Evolutionary conservation across 495 filamentous ascomycete genomes (phyloP).

Genomic region (Aspergillus coremiiformis): DNA sequence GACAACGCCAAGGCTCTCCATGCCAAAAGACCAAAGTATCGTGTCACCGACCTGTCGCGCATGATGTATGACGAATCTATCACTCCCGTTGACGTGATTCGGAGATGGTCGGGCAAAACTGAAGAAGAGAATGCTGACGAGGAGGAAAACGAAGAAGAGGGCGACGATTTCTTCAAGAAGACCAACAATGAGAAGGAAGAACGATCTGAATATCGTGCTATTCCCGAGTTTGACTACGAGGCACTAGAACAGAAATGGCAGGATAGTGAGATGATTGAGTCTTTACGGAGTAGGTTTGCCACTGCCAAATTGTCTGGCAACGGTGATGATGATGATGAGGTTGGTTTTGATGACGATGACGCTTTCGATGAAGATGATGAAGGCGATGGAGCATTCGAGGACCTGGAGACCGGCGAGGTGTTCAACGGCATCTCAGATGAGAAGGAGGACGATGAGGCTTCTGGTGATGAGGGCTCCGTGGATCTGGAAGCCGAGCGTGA

Average conservation of each 20-base stretch:
- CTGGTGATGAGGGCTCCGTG: conserved; percentile 27
- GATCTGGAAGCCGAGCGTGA: conserved; percentile 78
- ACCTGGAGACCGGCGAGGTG: conserved; percentile 71
- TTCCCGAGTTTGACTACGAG: conserved; percentile 75
- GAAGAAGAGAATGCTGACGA: conserved; percentile 24
- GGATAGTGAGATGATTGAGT: conserved; percentile 66
- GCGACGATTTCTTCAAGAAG: conserved; percentile 79
- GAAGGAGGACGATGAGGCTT: conserved; percentile 26
- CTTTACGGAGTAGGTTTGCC: conserved; percentile 64
- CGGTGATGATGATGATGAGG: conserved; percentile 25
- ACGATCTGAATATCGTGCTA: conserved; percentile 62
- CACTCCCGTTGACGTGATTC: conserved; percentile 64
- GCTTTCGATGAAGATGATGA: conserved; percentile 55
- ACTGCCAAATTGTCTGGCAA: conserved; percentile 54
- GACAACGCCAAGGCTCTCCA: conserved; percentile 68
- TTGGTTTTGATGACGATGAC: conserved; percentile 36
- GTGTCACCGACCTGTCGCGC: conserved; percentile 70
- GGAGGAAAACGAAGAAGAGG: conserved; percentile 53
- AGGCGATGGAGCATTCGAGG: conserved; percentile 85
- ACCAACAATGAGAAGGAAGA: conserved; percentile 56
- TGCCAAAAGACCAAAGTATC: conserved; percentile 57
- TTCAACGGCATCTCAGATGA: conserved; percentile 40
- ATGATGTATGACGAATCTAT: conserved; percentile 84
- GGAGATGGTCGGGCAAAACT: conserved; percentile 67
- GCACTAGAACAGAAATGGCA: conserved; percentile 80